A percentile compares a stretch with the other conserved stretches of the same genome.
Conservation (phyloP, 108 stramenopile species). For the Fragilaria crotonensis region DNA sequence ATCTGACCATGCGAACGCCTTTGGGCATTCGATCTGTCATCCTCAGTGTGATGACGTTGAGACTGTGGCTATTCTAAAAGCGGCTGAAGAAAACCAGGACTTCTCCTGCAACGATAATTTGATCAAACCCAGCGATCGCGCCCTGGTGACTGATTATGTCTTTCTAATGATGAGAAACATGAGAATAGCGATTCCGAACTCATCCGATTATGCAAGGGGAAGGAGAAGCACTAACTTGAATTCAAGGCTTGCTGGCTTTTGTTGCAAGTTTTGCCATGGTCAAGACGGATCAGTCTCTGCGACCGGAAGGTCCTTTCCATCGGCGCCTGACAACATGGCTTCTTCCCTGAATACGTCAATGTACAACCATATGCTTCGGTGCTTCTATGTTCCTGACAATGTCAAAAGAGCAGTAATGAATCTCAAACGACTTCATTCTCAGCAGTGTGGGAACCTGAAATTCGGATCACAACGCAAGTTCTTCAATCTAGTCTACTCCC, state of each 20-base stretch:
- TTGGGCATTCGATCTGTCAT: not conserved
- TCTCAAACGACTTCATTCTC: slow-evolving; percentile 32
- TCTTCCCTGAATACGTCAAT: slow-evolving; percentile 37
- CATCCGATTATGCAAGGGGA: slow-evolving; percentile 20
- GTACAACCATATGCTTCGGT: slow-evolving; percentile 45
- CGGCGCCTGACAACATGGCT: slow-evolving; percentile 50
- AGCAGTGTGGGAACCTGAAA: slow-evolving; percentile 27
- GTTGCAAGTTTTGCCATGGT: slow-evolving; percentile 17
- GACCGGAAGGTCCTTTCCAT: slow-evolving; percentile 42
- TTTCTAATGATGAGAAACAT: slow-evolving; percentile 46
- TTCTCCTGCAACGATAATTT: slow-evolving; percentile 18
- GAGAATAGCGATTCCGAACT: slow-evolving; percentile 27
- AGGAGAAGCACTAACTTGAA: slow-evolving; percentile 11
- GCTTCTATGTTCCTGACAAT: slow-evolving; percentile 17
- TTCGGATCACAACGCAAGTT: slow-evolving; percentile 50
- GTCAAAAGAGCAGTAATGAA: slow-evolving; percentile 26
- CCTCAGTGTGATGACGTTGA: slow-evolving; percentile 11
- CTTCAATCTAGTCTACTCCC: slow-evolving; percentile 36
- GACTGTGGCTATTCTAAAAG: slow-evolving; percentile 13
- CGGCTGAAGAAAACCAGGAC: slow-evolving; percentile 13
- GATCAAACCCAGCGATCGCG: slow-evolving; percentile 28
- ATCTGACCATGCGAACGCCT: not conserved
- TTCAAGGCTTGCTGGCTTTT: slow-evolving; percentile 9
- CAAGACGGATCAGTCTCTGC: not conserved
- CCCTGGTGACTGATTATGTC: slow-evolving; percentile 42